Base-by-base conservation (phyloP, 2,329 filamentous ascomycete genomes). In the Trichocomaceae sp. region DNA sequence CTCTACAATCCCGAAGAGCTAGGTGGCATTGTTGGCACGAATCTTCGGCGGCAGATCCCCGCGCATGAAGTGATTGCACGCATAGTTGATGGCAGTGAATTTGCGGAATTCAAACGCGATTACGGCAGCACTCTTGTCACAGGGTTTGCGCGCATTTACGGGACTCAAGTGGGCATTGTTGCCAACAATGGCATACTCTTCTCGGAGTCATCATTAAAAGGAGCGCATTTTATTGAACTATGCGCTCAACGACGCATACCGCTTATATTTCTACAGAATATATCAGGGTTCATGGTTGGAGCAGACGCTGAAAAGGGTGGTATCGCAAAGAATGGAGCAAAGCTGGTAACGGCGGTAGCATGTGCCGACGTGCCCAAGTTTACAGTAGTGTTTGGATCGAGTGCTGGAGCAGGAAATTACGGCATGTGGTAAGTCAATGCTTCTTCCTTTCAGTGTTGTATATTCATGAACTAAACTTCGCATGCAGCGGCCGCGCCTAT, bases 241-340 rank as follows among this genome's bases (percentile, higher is more conserved):
- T 97, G 92, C 76, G 81, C 87, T 29, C 90, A 96, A 72, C 86
- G 93, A 55, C 84, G 88, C 52, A 88, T 97, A 55, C 92, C 93
- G 1, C 78, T 97, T 9, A 80, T 97, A 50, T 97, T 97, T 74
- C 77, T 99, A 19, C 93, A 99, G 71, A 97, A 99, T 72, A 97
- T 99, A 68, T 86, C 85, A 5, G 93, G 93, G 44, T 99, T 99
- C 81, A 99, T 99, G 93, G 93, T 99, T 31, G 93, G 93, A 44
- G 82, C 84, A 17, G 89, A 93, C 64, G 90, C 92, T 0, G 93
- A 99, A 74, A 86, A 87, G 53, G 92, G 92, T 51, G 93, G 93
- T 12, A 97, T 99, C 63, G 93, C 93, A 53, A 97, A 97, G 79
- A 95, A 97, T 66, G 93, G 93, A 41, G 93, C 93, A 5, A 97